Evolutionary conservation across 2,329 filamentous ascomycete species (phyloP), one percentile per base, ranked within the genome.

Genomic region (Diaporthe destruens): DNA sequence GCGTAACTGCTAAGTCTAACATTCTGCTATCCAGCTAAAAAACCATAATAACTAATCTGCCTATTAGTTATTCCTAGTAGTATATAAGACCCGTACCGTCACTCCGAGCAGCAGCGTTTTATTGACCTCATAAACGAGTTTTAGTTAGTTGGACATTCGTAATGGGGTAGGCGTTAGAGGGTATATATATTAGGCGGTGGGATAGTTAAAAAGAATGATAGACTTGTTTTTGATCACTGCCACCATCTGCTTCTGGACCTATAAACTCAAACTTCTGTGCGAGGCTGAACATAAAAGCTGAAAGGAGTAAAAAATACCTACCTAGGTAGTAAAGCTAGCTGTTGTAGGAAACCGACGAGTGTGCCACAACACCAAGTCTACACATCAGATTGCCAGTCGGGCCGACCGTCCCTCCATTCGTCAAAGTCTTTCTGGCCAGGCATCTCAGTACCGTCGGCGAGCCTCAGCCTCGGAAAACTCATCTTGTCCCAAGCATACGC

Each of bases 361-460:
- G 18, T n/a, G 12, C 23, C 16, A 44, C 2, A 20, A 61, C 8
- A 44, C 36, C n/a, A 18, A 61, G 57, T 8, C 57, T 29, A 25
- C 11, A 18, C 39, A 20, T 18, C 23, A 20, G 32, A 61, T 2
- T 4, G 11, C 61, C 61, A 65, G 11, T 51, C 61, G 18, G 44
- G 61, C 32, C 44, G 49, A 2, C 61, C 61, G 8, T 65, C 20
- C 44, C 61, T 51, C 42, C 44, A 51, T 18, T 65, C 42, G 34
- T 65, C 61, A 65, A 65, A 65, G 12, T 51, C 42, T 18, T 51
- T 65, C 42, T 51, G 20, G 12, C 61, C 44, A 1, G 61, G 44
- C 61, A 65, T 65, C 29, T 65, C 61, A 36, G 61, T 65, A 29
- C 61, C 61, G 23, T 65, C 61, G 1, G 61, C 29, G 6, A 65